Base-by-base conservation (phyloP, 208 protist genomes). In the Wallacemonas sp. region DNA sequence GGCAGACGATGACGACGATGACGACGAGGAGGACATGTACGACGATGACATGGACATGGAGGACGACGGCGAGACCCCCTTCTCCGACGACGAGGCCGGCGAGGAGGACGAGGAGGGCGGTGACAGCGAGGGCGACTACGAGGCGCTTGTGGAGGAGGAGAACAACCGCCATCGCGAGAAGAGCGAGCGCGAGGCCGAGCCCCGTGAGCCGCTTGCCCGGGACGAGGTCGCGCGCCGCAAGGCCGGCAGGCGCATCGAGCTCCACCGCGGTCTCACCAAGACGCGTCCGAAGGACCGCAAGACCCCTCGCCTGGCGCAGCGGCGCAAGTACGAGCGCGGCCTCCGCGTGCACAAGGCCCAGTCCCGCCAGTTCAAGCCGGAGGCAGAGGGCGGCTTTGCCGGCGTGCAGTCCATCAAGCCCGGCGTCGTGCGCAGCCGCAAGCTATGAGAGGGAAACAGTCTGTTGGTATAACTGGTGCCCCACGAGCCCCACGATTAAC, bases 251-350 rank as follows among this genome's bases (percentile, higher is more conserved):
- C 86, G 77, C 72, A 97, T 97, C 39, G 88, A 97, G 74, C 82
- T 87, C 1, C 91, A 97, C 76, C 81, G 91, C 25, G 91, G 91
- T 26, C 87, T 96, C 67, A 96, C 91, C 10, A 91, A 88, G 80
- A 54, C 91, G 10, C 83, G 91, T 2, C 91, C 91, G 49, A 93
- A 93, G 76, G 91, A 96, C 57, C 85, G 91, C 69, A 96, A 96
- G 76, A 96, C 84, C 20, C 91, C 91, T 2, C 86, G 91, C 42
- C 82, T 93, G 12, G 88, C 87, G 25, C 91, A 94, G 74, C 81
- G 91, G 22, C 83, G 86, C 67, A 96, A 96, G 81, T 94, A 94
- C 65, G 86, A 94, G 72, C 84, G 85, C 22, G 86, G 88, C 33
- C 77, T 94, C 71, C 87, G 81, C 33, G 83, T 93, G 22, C 88